phyloP scores from a whole-genome alignment of 2,329 filamentous ascomycete genomes.

The Aspergillus ibericus region DNA sequence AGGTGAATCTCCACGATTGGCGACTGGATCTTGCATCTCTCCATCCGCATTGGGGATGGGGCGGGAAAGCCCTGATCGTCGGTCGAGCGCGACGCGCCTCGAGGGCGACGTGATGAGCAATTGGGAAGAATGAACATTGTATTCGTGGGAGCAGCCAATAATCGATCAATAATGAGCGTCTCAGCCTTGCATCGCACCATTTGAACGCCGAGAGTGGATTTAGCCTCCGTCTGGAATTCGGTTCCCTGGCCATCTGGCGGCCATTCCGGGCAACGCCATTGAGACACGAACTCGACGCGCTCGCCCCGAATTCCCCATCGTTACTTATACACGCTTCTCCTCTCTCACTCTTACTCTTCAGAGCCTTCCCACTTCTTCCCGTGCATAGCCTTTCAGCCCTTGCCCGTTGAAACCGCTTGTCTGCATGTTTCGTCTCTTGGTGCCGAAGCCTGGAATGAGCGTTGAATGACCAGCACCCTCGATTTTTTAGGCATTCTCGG shows the following conservation, averaged over 20 bases:
- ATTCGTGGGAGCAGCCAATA: neutral
- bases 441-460: slow-evolving; percentile 5
- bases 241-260: neutral
- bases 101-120: neutral
- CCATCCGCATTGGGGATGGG: neutral
- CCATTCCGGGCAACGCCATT: neutral
- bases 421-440: slow-evolving; percentile 16
- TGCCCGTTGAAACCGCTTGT: neutral
- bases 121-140: neutral
- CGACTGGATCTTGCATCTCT: neutral
- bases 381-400: neutral
- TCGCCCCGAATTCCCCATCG: neutral
- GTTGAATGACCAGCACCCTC: slow-evolving; percentile 4
- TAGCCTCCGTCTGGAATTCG: neutral
- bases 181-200: slow-evolving; percentile 1
- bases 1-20: neutral
- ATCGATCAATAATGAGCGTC: neutral
- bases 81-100: slow-evolving; percentile 1
- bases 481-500: slow-evolving; percentile 11
- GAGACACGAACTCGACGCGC: slow-evolving; percentile 18
- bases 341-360: neutral
- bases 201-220: neutral
- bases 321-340: slow-evolving; percentile 5
- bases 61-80: neutral
- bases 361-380: neutral